Base-by-base conservation (phyloP, 257 asterid genomes). In the Dorcoceras hygrometricum region DNA sequence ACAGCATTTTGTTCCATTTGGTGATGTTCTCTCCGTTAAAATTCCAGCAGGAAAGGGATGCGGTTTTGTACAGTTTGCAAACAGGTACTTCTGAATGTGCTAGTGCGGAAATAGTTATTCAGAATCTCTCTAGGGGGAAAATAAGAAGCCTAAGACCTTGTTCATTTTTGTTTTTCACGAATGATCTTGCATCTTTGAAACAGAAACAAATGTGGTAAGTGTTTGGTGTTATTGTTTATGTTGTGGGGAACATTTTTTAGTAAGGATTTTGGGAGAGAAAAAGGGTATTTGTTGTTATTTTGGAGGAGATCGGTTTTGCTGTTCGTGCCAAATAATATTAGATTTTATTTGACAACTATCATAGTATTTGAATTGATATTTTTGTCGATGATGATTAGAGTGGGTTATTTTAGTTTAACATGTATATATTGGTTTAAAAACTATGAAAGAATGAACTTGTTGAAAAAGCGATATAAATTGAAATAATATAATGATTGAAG, bases 41-140 rank as follows among this genome's bases (percentile, higher is more conserved):
- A 88, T 94, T 65, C 97, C 99, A 26, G 81, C 84, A 67, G 97
- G 97, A 70, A 94, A 90, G 79, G 96, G 99, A 58, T 94, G 99
- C 43, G 99, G 99, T 58, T 94, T 94, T 73, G 97, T 94, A 48
- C 99, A 94, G 77, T 84, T 84, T 70, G 83, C 83, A 8, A 67
- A 67, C 69, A 63, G 61, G 65, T 63, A 87, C 82, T 39, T 78
- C 90, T 62, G 87, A 46, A 46, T 46, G 54, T 46, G 5, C 2
- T 46, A 4, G 8, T 46, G 50, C 8, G 1, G n/a, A 43, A 14
- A 43, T 43, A 36, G 14, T 9, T 36, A 36, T 36, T 16, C 46
- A 36, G 46, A 36, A 36, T 36, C 46, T 36, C 19, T 43, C 51
- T 4, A 10, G 19, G 51, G 51, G 8, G 4, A 12, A 43, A 14